These are phyloP conservation scores for Rubroboletus satanas DNA, from an alignment of 768 basidiomycete genomes.

Conservation along the genomic window DNA sequence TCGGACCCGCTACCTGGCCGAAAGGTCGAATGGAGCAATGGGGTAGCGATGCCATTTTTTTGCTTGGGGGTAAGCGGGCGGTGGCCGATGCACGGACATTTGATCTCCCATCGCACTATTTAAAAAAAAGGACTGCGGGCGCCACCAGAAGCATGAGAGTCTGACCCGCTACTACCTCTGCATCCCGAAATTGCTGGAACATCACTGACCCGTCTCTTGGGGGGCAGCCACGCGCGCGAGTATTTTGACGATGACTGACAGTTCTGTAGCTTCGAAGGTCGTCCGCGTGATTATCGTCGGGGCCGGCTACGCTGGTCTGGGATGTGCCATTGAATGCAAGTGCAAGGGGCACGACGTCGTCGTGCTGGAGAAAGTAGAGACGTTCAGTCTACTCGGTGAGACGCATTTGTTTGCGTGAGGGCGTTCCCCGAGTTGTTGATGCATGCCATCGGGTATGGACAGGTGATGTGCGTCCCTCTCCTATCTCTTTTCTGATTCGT, in stretches of 20 bases:
- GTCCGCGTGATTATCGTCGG: slow-evolving; percentile 19
- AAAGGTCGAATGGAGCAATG: background rate
- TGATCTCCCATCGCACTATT: background rate
- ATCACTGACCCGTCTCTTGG: background rate
- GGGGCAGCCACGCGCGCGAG: background rate
- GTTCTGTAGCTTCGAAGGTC: background rate
- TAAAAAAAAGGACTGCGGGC: background rate
- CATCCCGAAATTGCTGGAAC: no score
- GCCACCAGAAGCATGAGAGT: background rate
- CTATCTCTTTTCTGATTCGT: no score
- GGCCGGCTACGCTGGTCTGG: slow-evolving; percentile 28
- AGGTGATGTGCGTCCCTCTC: background rate
- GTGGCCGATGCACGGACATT: background rate
- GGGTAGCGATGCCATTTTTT: background rate
- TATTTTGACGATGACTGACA: background rate
- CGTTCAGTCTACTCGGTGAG: slow-evolving; percentile 19
- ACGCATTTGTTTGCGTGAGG: no score
- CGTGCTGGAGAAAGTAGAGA: slow-evolving; percentile 23
- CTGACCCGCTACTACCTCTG: background rate
- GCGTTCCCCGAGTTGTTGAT: background rate
- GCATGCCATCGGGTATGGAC: background rate
- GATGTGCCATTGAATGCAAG: slow-evolving; percentile 27
- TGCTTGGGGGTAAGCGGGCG: background rate
- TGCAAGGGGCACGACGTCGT: slow-evolving; percentile 25
- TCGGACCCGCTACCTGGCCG: background rate